Base-by-base conservation (phyloP, 176 grass and related monocot species). In the Canna indica region DNA sequence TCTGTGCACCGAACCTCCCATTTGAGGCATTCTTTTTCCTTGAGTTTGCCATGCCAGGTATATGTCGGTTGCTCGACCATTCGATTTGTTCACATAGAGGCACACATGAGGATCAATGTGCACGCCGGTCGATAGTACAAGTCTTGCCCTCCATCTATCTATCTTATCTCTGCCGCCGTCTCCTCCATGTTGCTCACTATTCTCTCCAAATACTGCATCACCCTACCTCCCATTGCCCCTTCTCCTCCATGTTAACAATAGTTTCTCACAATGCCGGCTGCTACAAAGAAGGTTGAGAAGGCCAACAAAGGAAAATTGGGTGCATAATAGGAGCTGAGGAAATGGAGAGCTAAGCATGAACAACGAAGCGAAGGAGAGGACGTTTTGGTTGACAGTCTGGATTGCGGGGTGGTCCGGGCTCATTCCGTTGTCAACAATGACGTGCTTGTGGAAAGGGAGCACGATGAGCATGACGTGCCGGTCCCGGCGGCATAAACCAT, bases 391-490 rank as follows among this genome's bases (percentile, higher is more conserved):
- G 4, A 91, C 60, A 2, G 59, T 3, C 66, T 80, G 83, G 16
- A 91, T 73, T 7, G 78, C 69, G 47, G 75, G 78, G 78, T 96
- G 64, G 41, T 46, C 70, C 36, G 75, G 47, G 73, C 78, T 81
- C 78, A 88, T 47, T 18, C 67, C 83, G 15, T 88, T 88, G 82
- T 91, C 88, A 28, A 91, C 79, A 1, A 74, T 69, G 13, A 75
- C 73, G 31, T 88, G 81, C 91, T 84, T 96, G 85, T 96, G 91
- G 83, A 96, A 96, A 0, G 88, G 85, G 65, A 96, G 76, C 36
- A 96, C 20, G 71, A 96, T 79, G 5, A 96, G 47, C 3, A 88
- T 83, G 8, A 75, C 75, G 75, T 88, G 81, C 59, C 66, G 72
- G 54, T 88, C 73, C 81, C 85, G 6, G 88, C 85, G 0, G 78